Evolutionary conservation across 768 basidiomycete species (phyloP).

Genomic region (Lentinula boryana): DNA sequence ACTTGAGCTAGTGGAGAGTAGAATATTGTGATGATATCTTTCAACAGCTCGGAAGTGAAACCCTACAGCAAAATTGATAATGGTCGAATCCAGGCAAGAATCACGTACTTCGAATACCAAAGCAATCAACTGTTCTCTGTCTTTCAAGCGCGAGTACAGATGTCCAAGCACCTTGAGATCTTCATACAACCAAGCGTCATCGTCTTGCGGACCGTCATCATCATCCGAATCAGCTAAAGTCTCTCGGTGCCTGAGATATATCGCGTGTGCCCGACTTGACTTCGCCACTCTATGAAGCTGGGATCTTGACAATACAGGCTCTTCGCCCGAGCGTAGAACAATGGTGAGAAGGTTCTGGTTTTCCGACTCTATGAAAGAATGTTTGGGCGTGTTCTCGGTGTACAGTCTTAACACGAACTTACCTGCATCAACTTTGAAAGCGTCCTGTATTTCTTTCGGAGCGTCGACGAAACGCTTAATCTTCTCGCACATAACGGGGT

Average conservation of each 20-base stretch:
- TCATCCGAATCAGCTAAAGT: constrained; percentile 78
- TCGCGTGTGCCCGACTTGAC: constrained; percentile 70
- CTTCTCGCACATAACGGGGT: constrained; percentile 84
- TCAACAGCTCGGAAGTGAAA: constrained; percentile 88
- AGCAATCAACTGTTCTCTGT: constrained; percentile 88
- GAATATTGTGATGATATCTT: constrained; percentile 99
- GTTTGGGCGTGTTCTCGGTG: neutral
- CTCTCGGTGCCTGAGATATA: constrained; percentile 61
- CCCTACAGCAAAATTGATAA: constrained; percentile 46
- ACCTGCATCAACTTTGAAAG: constrained; percentile 79
- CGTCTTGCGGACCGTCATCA: constrained; percentile 88
- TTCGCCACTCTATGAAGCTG: constrained; percentile 80
- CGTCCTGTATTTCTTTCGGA: constrained; percentile 80
- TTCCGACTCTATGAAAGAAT: constrained; percentile 44
- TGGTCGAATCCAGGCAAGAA: neutral
- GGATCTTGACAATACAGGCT: constrained; percentile 66
- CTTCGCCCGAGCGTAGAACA: constrained; percentile 73
- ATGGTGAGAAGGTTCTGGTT: constrained; percentile 71
- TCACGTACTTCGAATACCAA: constrained; percentile 84
- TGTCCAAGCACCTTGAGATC: constrained; percentile 79
- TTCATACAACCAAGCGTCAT: constrained; percentile 96
- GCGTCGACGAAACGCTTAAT: constrained; percentile 82
- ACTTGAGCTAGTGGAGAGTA: constrained; percentile 96
- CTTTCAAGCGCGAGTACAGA: constrained; percentile 73
- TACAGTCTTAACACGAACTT: constrained; percentile 16